Evolutionary conservation across 495 filamentous ascomycete species (phyloP).

Genomic region (Letharia lupina): DNA sequence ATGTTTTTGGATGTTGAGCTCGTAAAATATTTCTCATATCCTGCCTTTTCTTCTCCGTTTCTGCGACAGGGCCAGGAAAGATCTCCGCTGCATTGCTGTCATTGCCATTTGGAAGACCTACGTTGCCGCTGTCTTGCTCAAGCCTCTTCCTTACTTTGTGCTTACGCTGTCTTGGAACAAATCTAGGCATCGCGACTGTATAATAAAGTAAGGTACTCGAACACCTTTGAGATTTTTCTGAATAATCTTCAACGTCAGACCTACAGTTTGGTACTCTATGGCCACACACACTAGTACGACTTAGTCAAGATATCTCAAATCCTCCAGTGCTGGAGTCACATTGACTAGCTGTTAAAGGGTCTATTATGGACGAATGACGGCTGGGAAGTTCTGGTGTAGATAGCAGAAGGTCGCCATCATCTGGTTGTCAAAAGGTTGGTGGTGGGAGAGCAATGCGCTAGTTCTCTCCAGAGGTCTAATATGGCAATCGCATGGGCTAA

Average conservation of each 20-base stretch:
- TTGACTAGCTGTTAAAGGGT: neutral
- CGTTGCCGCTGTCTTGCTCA: conserved; percentile 37
- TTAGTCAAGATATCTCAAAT: neutral
- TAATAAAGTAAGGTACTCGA: neutral
- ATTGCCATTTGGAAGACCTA: conserved; percentile 28
- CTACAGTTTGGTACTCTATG: neutral
- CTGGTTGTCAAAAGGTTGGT: neutral
- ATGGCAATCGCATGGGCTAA: neutral
- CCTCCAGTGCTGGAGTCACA: neutral
- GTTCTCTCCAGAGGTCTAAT: neutral
- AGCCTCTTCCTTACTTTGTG: conserved; percentile 55
- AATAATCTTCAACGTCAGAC: neutral
- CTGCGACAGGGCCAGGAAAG: conserved; percentile 53
- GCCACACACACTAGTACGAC: neutral
- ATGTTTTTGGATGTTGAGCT: conserved; percentile 60
- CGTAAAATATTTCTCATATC: conserved; percentile 57
- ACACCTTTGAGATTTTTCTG: neutral
- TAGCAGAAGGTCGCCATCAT: neutral
- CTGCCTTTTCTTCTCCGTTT: conserved; percentile 60
- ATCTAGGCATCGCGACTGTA: conserved; percentile 54
- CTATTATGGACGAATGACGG: neutral
- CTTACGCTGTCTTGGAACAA: conserved; percentile 72
- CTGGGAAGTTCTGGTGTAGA: neutral
- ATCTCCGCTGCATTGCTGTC: conserved; percentile 71
- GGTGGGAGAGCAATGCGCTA: neutral